Percentiles rank a stretch among this genome's conserved stretches.
Evolutionary conservation across 129 eudicot genomes (phyloP).

Genomic region (Solidago caesia): DNA sequence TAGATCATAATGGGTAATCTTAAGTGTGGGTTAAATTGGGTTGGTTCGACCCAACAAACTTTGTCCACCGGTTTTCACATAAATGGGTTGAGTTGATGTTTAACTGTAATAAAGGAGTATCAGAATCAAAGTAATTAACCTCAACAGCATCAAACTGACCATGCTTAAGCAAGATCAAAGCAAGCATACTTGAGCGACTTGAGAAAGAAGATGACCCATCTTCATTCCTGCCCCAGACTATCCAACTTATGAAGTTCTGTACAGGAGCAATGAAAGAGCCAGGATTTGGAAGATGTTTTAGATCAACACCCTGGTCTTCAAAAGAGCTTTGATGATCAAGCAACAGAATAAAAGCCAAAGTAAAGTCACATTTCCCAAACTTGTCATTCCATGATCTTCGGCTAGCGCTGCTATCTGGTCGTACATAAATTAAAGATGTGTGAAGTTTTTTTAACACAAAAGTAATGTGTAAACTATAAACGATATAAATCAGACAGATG

Average conservation of each 20-base stretch:
- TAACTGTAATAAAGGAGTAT: slow-evolving; percentile 13
- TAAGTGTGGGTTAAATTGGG: not conserved
- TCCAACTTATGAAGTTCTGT: slow-evolving; percentile 78
- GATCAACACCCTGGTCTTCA: slow-evolving; percentile 40
- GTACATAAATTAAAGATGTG: slow-evolving; percentile 4
- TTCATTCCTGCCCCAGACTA: slow-evolving; percentile 69
- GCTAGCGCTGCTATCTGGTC: slow-evolving; percentile 53
- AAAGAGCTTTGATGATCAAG: slow-evolving; percentile 47
- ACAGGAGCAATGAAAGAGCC: slow-evolving; percentile 49
- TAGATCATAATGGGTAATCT: not conserved
- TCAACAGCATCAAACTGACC: slow-evolving; percentile 84
- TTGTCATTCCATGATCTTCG: slow-evolving; percentile 70
- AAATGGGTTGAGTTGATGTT: not conserved
- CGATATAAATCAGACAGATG: not conserved
- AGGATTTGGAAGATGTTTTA: slow-evolving; percentile 56
- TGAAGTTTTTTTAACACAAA: too few relatives aligned
- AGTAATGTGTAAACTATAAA: not conserved
- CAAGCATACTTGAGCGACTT: slow-evolving; percentile 73
- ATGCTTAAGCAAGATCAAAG: slow-evolving; percentile 71
- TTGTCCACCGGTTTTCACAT: not conserved
- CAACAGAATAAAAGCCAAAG: slow-evolving; percentile 64
- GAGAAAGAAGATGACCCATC: slow-evolving; percentile 63
- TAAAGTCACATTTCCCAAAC: slow-evolving; percentile 77
- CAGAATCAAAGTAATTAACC: slow-evolving; percentile 45
- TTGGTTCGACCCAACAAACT: not conserved